These are phyloP conservation scores for Xylaria sp. DNA, from an alignment of 2,329 filamentous ascomycete genomes.

Conservation along the genomic window DNA sequence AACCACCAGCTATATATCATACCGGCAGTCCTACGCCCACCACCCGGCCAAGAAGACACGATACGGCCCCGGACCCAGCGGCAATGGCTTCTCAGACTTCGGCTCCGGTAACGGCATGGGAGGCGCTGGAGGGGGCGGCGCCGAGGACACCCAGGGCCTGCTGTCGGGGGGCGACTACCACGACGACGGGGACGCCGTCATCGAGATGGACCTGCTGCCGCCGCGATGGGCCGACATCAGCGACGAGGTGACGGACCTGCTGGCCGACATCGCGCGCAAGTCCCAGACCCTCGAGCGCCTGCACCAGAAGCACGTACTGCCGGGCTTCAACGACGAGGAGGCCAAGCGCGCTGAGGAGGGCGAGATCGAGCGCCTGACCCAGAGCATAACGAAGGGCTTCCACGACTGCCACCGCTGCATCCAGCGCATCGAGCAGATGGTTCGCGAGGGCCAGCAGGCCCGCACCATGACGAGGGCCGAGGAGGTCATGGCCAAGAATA, in stretches of 20 bases:
- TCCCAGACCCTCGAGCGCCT: constrained; percentile 88
- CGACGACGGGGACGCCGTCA: constrained; percentile 92
- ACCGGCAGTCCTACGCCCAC: constrained; percentile 97
- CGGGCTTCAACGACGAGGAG: constrained; percentile 95
- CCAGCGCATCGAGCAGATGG: constrained; percentile 86
- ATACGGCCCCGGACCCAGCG: constrained; percentile 65
- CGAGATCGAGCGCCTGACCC: constrained; percentile 90
- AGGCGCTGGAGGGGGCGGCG: constrained; percentile 52
- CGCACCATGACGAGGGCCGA: constrained; percentile 83
- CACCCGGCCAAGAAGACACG: constrained; percentile 88
- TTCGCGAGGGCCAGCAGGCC: constrained; percentile 79
- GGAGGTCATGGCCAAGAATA: constrained; percentile 95
- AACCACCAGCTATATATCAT: constrained; percentile 87
- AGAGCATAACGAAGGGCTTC: constrained; percentile 88
- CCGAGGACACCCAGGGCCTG: constrained; percentile 76
- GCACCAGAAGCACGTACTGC: constrained; percentile 96
- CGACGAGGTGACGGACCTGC: constrained; percentile 88
- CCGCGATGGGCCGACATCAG: constrained; percentile 96
- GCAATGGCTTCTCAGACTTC: constrained; percentile 70
- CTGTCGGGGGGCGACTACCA: constrained; percentile 82
- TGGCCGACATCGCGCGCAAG: constrained; percentile 83
- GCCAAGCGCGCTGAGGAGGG: constrained; percentile 86
- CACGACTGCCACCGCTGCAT: constrained; percentile 91
- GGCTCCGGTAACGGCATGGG: constrained; percentile 66
- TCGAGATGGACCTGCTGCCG: constrained; percentile 97